Base-by-base conservation (phyloP, 352 stramenopile species). In the Discostella stelligera region DNA sequence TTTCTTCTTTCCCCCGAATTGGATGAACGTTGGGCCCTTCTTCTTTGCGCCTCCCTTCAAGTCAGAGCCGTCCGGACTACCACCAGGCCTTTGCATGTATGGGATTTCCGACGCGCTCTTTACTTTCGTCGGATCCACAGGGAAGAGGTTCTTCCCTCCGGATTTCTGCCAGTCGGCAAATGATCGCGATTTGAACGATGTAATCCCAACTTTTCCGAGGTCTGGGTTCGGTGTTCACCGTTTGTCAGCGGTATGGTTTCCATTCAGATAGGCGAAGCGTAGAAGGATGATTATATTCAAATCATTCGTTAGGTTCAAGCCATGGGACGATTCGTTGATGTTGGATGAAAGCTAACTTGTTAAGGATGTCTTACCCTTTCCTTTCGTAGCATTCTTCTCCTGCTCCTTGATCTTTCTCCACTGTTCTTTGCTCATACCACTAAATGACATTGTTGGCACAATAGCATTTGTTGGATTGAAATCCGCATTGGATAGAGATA, bases 121-220 rank as follows among this genome's bases (percentile, higher is more conserved):
- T 0, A 90, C 85, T 30, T 80, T 86, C 1, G 56, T 85, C 18
- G 83, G 83, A 71, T 89, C 79, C 20, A 87, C 66, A 50, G 48
- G 83, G 56, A 93, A 92, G 23, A 93, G 74, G 66, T 93, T 91
- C 62, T 84, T 89, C 44, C 86, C 88, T 65, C 88, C 88, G 16
- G 82, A 46, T 64, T 91, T 91, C 78, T 93, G 88, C 88, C 88
- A 93, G 11, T 92, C 88, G 10, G 71, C 41, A 68, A 93, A 92
- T 7, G 77, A 82, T 48, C 88, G 74, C 30, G 78, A 89, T 71
- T 92, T 81, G 69, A 93, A 93, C 8, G 81, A 90, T 16, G 83
- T 91, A 30, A 93, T 90, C 14, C 88, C 88, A 68, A 82, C 73
- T 27, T 80, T 83, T 46, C 88, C 88, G 2, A 93, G 74, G 64